Base-by-base conservation (phyloP, 139 green algal genomes). In the Raphidocelis subcapitata region DNA sequence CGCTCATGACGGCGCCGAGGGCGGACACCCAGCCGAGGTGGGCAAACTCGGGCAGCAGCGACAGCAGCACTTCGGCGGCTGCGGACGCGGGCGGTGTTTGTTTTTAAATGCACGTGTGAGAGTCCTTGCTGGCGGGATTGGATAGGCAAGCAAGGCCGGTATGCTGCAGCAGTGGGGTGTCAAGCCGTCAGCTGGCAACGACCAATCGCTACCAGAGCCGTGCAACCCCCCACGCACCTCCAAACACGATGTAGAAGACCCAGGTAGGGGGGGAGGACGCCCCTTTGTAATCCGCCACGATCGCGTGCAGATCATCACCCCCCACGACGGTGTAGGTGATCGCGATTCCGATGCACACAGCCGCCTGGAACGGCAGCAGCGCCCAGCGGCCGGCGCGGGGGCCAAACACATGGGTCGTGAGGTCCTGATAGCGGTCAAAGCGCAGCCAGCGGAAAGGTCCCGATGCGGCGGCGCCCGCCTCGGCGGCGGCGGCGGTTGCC, bases 211-310 rank as follows among this genome's bases (percentile, higher is more conserved):
- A n/a, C n/a, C n/a, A n/a, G n/a, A n/a, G n/a, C n/a, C n/a, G n/a
- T n/a, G n/a, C n/a, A n/a, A n/a, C n/a, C n/a, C n/a, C n/a, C n/a
- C n/a, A n/a, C n/a, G n/a, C n/a, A n/a, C n/a, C n/a, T n/a, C n/a
- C n/a, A n/a, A 89, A 89, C 1, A 85, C 63, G 24, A 87, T 46
- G 70, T 79, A 81, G 62, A 67, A 81, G 8, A 52, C 74, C 44
- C 74, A 85, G 32, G 73, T 54, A 26, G 69, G 59, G 21, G 79
- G 61, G 20, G 75, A 18, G 4, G 33, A 32, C 21, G 33, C 23
- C 5, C n/a, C 55, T 33, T 24, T 51, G 41, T 24, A n/a, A 29
- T 65, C 1, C n/a, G 32, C 20, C 61, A 69, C 8, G 69, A 46
- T 18, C 28, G 37, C 41, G 60, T 44, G 57, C 51, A 67, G 36